Percentiles rank a stretch among this genome's conserved stretches.
phyloP scores from a whole-genome alignment of 2,329 filamentous ascomycete genomes.

The Aspergillus neotritici region DNA sequence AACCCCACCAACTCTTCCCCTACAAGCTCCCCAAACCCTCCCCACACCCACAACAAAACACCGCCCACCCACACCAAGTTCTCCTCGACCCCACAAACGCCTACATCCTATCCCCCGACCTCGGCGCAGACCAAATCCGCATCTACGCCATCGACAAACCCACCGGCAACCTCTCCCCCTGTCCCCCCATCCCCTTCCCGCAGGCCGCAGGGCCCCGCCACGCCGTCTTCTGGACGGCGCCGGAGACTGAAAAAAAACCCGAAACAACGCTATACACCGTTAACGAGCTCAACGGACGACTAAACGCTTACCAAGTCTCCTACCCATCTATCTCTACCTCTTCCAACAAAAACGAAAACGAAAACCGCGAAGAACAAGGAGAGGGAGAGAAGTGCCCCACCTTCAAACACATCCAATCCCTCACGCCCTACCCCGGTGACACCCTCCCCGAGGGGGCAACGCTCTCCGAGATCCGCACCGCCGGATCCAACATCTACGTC shows the following conservation, averaged over 20 bases:
- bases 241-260: constrained; percentile 5
- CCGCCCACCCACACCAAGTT: constrained; percentile 60
- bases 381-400: constrained; percentile 15
- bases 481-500: constrained; percentile 23
- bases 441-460: constrained; percentile 24
- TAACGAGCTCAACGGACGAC: constrained; percentile 53
- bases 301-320: constrained; percentile 43
- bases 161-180: constrained; percentile 42
- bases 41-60: constrained; percentile 47
- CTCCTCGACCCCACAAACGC: constrained; percentile 58
- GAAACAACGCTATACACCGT: constrained; percentile 41
- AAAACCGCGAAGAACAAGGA: no score
- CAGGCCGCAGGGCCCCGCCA: constrained; percentile 61
- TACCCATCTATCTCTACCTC: constrained; percentile 15
- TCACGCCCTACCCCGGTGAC: constrained; percentile 22
- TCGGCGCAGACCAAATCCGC: constrained; percentile 59
- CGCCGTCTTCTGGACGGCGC: constrained; percentile 48
- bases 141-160: constrained; percentile 50
- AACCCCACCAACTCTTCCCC: constrained; percentile 36
- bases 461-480: constrained; percentile 22
- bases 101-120: constrained; percentile 61
- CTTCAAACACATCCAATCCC: constrained; percentile 20
- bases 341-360: no score
- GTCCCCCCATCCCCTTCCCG: constrained; percentile 39
- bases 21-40: constrained; percentile 37